Conservation (phyloP, 2,329 filamentous ascomycete genomes). For the Dactylellina leptospora region DNA sequence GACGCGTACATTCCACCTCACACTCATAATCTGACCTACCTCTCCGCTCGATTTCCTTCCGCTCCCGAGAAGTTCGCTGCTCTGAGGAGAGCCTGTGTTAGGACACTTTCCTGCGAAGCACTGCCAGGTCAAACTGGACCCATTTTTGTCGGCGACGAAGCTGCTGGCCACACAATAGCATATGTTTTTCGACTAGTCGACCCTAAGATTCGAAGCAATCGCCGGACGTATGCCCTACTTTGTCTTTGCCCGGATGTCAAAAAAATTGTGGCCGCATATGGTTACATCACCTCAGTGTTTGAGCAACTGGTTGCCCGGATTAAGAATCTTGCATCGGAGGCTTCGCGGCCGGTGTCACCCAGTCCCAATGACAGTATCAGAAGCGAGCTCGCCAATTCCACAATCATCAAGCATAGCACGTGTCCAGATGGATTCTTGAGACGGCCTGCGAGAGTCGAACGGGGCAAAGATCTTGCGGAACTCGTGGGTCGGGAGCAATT, state of each 20-base stretch:
- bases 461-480: conserved; percentile 71
- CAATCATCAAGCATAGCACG: conserved; percentile 63
- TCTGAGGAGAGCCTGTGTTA: conserved; percentile 72
- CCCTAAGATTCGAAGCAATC: conserved; percentile 72
- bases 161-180: conserved; percentile 73
- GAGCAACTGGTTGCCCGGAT: conserved; percentile 73
- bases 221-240: conserved; percentile 74
- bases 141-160: conserved; percentile 74
- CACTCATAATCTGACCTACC: conserved; percentile 73
- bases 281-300: conserved; percentile 70
- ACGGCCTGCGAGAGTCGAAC: conserved; percentile 68
- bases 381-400: conserved; percentile 66
- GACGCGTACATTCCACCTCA: conserved; percentile 62
- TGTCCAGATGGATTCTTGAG: conserved; percentile 67
- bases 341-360: conserved; percentile 56
- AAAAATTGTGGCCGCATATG: conserved; percentile 72
- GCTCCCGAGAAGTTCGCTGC: conserved; percentile 72
- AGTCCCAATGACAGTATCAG: conserved; percentile 58
- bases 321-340: conserved; percentile 70
- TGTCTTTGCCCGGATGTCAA: conserved; percentile 73
- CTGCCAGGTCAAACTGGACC: conserved; percentile 71
- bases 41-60: conserved; percentile 73
- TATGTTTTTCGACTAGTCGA: conserved; percentile 76
- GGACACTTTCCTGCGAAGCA: conserved; percentile 73
- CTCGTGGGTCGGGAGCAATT: conserved; percentile 73